Evolutionary conservation across 225 moss, liverwort and hornwort genomes (phyloP), one percentile per base, ranked within the genome.

Genomic region (Rhytidiadelphus loreus): DNA sequence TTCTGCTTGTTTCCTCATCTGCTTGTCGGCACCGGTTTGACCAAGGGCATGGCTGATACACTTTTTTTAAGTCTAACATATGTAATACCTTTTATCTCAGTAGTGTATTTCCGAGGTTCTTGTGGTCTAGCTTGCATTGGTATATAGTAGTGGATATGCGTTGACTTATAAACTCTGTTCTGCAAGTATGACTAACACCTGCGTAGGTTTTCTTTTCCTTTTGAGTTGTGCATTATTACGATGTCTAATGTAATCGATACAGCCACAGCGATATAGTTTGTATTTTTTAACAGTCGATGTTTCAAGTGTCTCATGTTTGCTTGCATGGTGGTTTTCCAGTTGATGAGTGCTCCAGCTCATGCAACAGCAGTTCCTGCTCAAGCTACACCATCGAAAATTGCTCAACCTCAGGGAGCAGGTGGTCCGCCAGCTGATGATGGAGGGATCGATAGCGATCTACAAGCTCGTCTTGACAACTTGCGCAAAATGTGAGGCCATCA

Each of bases 381-480:
- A 93, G 92, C 95, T 52, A 94, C 97, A 60, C 97, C 97, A 74
- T 90, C 94, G 23, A 98, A 96, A 88, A 87, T 98, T 83, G 95
- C 97, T 44, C 97, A 96, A 90, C 90, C 93, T 43, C 91, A 91
- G 81, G 97, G 95, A 84, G 92, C 95, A 70, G 85, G 56, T 53
- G 92, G 88, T 83, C 61, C 90, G 46, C 88, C 91, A 79, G 89
- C 81, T 80, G 97, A 96, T 83, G 97, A 97, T 90, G 93, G 94
- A 88, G 97, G 96, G 69, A 96, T 97, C 85, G 96, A 97, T 71
- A 97, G 96, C 87, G 96, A 97, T 89, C 93, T 98, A 53, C 97
- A 98, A 94, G 98, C 98, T 87, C 96, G 96, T 81, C 96, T 98
- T 75, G 98, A 98, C 92, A 98, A 97, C 90, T 90, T 98, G 85